Evolutionary conservation across 768 basidiomycete genomes (phyloP).

Genomic region (Brasilioporus rufonigricans): DNA sequence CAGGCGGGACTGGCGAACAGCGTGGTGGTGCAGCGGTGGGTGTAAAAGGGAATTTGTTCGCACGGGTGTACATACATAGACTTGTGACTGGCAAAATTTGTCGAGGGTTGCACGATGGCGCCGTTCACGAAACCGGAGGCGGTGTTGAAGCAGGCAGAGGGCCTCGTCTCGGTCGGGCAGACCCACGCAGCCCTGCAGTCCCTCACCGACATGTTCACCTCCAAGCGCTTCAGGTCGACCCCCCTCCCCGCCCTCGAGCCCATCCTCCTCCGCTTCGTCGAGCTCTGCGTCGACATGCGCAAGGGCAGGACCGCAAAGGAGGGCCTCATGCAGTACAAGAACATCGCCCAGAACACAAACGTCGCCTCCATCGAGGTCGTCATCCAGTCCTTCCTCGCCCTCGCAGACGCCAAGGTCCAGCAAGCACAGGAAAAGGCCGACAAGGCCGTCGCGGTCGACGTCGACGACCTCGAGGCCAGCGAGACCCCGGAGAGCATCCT

Average conservation of each 20-base stretch:
- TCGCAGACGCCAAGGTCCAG: slow-evolving; percentile 77
- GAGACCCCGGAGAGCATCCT: slow-evolving; percentile 93
- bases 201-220: slow-evolving; percentile 87
- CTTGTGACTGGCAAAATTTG: no score
- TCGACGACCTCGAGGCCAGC: slow-evolving; percentile 94
- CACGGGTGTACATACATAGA: slow-evolving; percentile 9
- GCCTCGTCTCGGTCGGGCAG: slow-evolving; percentile 89
- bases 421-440: slow-evolving; percentile 87
- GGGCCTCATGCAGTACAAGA: slow-evolving; percentile 96
- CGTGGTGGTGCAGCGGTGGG: slow-evolving; percentile 84
- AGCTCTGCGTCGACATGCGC: slow-evolving; percentile 93
- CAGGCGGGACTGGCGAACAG: slow-evolving; percentile 73
- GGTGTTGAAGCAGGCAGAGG: slow-evolving; percentile 90
- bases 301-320: slow-evolving; percentile 81
- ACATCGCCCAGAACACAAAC: slow-evolving; percentile 91
- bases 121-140: slow-evolving; percentile 91
- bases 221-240: slow-evolving; percentile 92
- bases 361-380: slow-evolving; percentile 91
- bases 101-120: slow-evolving; percentile 70
- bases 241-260: slow-evolving; percentile 88
- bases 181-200: slow-evolving; percentile 87
- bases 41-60: slow-evolving; percentile 29
- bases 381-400: slow-evolving; percentile 79
- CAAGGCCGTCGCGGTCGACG: slow-evolving; percentile 71
- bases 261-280: slow-evolving; percentile 93